Percentiles rank a stretch among this genome's conserved stretches.
Evolutionary conservation across 2,329 filamentous ascomycete species (phyloP).

Genomic region (Epichloe hybrida): DNA sequence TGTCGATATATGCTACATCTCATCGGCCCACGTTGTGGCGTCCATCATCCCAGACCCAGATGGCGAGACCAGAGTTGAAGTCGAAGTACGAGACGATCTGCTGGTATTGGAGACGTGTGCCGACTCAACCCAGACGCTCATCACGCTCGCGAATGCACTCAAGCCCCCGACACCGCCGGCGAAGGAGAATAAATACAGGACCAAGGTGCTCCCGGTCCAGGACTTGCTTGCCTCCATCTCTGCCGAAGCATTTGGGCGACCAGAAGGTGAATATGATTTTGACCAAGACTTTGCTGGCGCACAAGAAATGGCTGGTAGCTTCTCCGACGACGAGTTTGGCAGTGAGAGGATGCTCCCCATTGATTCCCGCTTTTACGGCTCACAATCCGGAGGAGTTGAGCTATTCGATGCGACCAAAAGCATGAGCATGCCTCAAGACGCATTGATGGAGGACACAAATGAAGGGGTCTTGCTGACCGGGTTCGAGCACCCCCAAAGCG

Average conservation of each 20-base stretch:
- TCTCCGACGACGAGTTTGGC: slow-evolving; percentile 17
- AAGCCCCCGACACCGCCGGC: slow-evolving; percentile 73
- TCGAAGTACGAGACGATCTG: slow-evolving; percentile 75
- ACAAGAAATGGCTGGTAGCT: slow-evolving; percentile 31
- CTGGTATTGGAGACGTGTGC: slow-evolving; percentile 90
- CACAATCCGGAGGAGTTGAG: slow-evolving; percentile 29
- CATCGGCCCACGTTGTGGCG: slow-evolving; percentile 58
- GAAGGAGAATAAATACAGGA: slow-evolving; percentile 74
- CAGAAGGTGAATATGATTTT: slow-evolving; percentile 47
- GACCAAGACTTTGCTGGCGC: slow-evolving; percentile 49
- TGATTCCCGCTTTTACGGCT: slow-evolving; percentile 35
- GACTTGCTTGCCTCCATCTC: slow-evolving; percentile 85
- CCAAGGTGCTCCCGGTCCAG: slow-evolving; percentile 70
- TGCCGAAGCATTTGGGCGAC: slow-evolving; percentile 62
- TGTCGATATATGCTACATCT: slow-evolving; percentile 77
- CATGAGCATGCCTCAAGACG: slow-evolving; percentile 15
- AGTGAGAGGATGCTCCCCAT: slow-evolving; percentile 23
- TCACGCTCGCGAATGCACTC: slow-evolving; percentile 64
- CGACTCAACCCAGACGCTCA: slow-evolving; percentile 88
- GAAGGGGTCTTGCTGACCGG: slow-evolving; percentile 24
- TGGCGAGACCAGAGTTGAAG: slow-evolving; percentile 50
- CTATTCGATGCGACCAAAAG: slow-evolving; percentile 33
- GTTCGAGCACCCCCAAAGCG: slow-evolving; percentile 14
- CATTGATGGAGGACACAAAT: slow-evolving; percentile 22
- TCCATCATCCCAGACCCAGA: slow-evolving; percentile 41